Base-by-base conservation (phyloP, 495 filamentous ascomycete species). In the Penicillium dipodomyicola region DNA sequence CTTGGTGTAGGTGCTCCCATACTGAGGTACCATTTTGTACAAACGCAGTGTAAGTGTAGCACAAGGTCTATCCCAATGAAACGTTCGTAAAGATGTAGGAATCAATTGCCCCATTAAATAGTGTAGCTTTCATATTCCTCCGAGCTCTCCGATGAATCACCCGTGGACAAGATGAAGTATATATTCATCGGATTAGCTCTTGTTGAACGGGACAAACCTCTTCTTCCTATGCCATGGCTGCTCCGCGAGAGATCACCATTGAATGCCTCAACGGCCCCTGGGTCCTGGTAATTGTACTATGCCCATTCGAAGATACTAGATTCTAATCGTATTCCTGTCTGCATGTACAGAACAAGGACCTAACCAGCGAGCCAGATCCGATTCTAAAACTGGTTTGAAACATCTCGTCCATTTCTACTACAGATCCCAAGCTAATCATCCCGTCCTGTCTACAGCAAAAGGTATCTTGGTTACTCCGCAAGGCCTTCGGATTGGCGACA, bases 181-280 rank as follows among this genome's bases (percentile, higher is more conserved):
- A 20, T 43, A 23, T 23, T 17, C 35, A 17, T 17, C 35, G 0
- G 15, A 8, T 17, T 17, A 6, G 7, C 35, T n/a, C 6, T 37
- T 15, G 12, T 35, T 39, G n/a, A 39, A 39, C 30, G 10, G 11
- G 14, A 35, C 17, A 17, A 46, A 48, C 17, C 1, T 23, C 17
- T 30, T 37, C 5, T 30, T 37, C 5, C 39, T 8, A 45, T 45
- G 41, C 39, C 2, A 54, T 54, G 51, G 51, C 51, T 11, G 40
- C 51, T 8, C 51, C 41, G 9, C 17, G 0, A 1, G 19, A 23
- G 3, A 14, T 35, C 11, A 54, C 39, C 27, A 54, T 45, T 5
- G 29, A 54, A 35, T 9, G 23, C 12, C 51, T 54, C 17, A 54
- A 15, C 25, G 51, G 51, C 6, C 25, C 8, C 5, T 54, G 51